Percentiles rank a stretch among this genome's conserved stretches.
Evolutionary conservation across 768 basidiomycete genomes (phyloP).

Genomic region (Baorangia bicolor): DNA sequence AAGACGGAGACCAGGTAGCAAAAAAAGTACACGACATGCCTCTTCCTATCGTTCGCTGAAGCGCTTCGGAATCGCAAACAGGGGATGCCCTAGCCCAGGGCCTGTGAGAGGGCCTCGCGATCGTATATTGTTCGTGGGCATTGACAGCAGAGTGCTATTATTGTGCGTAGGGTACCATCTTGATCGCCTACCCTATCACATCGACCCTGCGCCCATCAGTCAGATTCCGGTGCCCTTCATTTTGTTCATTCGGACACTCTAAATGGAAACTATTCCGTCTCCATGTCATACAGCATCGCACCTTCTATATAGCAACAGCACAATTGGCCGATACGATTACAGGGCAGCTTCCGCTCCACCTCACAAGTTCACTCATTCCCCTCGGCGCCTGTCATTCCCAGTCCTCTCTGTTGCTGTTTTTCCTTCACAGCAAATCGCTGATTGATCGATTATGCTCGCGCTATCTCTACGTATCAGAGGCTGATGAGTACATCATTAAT

Average conservation of each 20-base stretch:
- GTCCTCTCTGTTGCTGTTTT: not conserved
- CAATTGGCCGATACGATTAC: conserved; percentile 21
- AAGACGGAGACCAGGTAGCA: not conserved
- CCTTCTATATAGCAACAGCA: conserved; percentile 18
- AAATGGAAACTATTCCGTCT: conserved; percentile 25
- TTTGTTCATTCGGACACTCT: conserved; percentile 14
- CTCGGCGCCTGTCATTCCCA: not conserved
- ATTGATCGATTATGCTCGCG: conserved; percentile 15
- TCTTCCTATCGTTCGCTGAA: conserved; percentile 1
- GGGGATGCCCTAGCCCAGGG: conserved; percentile 26
- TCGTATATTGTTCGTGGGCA: conserved; percentile 17
- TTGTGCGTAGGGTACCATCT: conserved; percentile 29
- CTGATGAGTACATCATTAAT: conserved; percentile 8
- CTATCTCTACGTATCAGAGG: conserved; percentile 7
- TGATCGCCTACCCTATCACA: conserved; percentile 39
- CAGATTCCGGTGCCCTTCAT: conserved; percentile 34
- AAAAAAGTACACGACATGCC: not conserved
- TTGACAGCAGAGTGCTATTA: conserved; percentile 15
- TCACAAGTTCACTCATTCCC: not conserved
- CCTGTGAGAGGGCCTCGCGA: conserved; percentile 19
- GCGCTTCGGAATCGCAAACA: conserved; percentile 12
- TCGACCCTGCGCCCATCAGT: conserved; percentile 35
- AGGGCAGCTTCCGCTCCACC: conserved; percentile 10
- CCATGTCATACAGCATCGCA: conserved; percentile 20
- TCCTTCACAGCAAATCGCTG: conserved; percentile 4